Evolutionary conservation across 2,329 filamentous ascomycete genomes (phyloP).

Genomic region (Diaporthe capsici): DNA sequence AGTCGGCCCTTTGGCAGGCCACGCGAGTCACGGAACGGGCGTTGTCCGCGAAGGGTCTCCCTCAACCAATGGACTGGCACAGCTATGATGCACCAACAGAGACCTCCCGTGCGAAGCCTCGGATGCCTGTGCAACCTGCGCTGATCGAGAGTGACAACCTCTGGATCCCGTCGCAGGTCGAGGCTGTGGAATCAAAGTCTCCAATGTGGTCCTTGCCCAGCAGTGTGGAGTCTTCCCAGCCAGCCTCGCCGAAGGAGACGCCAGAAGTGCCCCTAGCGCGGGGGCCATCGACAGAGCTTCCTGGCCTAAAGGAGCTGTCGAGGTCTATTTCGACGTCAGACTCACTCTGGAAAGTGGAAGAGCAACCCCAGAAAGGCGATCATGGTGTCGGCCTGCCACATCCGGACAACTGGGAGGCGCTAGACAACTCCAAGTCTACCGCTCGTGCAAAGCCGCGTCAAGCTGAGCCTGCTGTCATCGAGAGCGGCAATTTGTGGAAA

Average conservation of each 20-base stretch:
- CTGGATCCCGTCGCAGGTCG: conserved; percentile 42
- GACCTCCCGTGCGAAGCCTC: conserved; percentile 40
- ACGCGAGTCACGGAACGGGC: conserved; percentile 13
- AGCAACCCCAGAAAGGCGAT: conserved; percentile 14
- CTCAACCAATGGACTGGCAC: conserved; percentile 42
- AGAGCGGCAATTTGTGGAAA: conserved; percentile 53
- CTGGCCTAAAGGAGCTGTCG: not conserved
- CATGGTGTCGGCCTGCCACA: conserved; percentile 52
- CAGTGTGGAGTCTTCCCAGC: conserved; percentile 8
- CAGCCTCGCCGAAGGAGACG: not conserved
- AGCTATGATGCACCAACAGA: conserved; percentile 38
- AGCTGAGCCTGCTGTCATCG: conserved; percentile 49
- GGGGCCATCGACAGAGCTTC: not conserved
- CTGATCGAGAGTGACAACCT: conserved; percentile 41
- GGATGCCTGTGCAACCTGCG: conserved; percentile 35
- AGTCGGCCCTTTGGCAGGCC: conserved; percentile 42
- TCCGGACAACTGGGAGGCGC: conserved; percentile 56
- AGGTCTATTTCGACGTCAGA: not conserved
- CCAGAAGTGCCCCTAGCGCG: not conserved
- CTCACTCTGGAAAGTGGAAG: conserved; percentile 32
- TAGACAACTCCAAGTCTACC: conserved; percentile 48
- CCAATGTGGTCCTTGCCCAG: conserved; percentile 37
- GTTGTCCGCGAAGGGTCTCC: conserved; percentile 29
- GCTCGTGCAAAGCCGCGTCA: conserved; percentile 49
- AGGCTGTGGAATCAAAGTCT: conserved; percentile 10